These are phyloP conservation scores for Massarina eburnea DNA, from an alignment of 2,329 filamentous ascomycete genomes.

Conservation along the genomic window DNA sequence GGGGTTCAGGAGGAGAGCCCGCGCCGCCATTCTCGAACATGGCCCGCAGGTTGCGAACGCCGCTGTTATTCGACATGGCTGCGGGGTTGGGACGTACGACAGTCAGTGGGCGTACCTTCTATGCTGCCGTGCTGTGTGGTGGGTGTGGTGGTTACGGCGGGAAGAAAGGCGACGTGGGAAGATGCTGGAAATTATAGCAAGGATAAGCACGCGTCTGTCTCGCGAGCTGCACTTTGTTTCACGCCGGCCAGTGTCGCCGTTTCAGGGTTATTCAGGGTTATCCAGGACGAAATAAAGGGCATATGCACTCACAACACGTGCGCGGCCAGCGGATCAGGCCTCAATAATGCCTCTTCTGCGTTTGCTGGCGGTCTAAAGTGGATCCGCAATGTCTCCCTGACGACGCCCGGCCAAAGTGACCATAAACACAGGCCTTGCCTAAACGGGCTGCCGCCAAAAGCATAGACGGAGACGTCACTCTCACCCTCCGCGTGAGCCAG, in stretches of 20 bases:
- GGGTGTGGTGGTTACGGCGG: slow-evolving; percentile 8
- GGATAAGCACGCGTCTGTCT: slow-evolving; percentile 26
- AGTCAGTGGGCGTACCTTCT: slow-evolving; percentile 34
- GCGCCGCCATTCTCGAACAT: slow-evolving; percentile 51
- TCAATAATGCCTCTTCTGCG: slow-evolving; percentile 4
- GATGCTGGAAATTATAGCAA: slow-evolving; percentile 20
- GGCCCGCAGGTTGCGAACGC: slow-evolving; percentile 52
- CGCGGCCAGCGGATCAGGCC: neutral
- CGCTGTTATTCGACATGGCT: slow-evolving; percentile 51
- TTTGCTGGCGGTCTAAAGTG: neutral
- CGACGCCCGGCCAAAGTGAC: slow-evolving; percentile 2
- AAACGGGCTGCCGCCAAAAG: neutral
- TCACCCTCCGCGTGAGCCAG: neutral
- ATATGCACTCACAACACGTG: slow-evolving; percentile 12
- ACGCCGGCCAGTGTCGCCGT: slow-evolving; percentile 14
- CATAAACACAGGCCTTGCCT: slow-evolving; percentile 5
- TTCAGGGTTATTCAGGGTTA: slow-evolving; percentile 19
- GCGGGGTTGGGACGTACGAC: slow-evolving; percentile 21
- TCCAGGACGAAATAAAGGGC: no score
- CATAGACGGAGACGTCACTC: slow-evolving; percentile 1
- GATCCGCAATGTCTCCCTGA: slow-evolving; percentile 6
- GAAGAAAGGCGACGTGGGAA: slow-evolving; percentile 12
- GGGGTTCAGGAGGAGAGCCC: slow-evolving; percentile 42
- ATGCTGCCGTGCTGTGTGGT: slow-evolving; percentile 15
- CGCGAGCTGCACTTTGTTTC: slow-evolving; percentile 18